Conservation (phyloP, 192 early-diverging fungal genomes). For the Coemansia biformis region DNA sequence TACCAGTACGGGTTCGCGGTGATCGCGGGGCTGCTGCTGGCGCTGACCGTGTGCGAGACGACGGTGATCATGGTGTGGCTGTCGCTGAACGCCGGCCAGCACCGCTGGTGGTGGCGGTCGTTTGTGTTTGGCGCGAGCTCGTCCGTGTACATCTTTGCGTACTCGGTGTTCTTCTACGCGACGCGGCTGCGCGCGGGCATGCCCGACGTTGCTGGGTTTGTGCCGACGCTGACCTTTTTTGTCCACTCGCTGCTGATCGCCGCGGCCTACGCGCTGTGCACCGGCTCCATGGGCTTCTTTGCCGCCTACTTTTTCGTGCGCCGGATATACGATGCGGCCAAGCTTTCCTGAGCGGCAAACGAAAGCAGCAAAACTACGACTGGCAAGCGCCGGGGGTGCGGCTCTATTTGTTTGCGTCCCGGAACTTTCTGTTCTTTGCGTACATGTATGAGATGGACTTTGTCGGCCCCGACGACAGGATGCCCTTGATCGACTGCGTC, state of each 20-base stretch:
- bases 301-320: constrained; percentile 45
- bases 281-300: constrained; percentile 49
- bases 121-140: constrained; percentile 74
- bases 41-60: constrained; percentile 59
- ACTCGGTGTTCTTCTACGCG: constrained; percentile 69
- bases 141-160: constrained; percentile 74
- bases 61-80: constrained; percentile 67
- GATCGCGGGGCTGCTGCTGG: constrained; percentile 56
- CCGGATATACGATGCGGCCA: constrained; percentile 43
- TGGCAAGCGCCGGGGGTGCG: not conserved
- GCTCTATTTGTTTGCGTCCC: constrained; percentile 1
- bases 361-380: not conserved
- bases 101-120: constrained; percentile 91
- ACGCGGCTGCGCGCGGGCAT: constrained; percentile 58
- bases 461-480: constrained; percentile 77
- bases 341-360: constrained; percentile 8
- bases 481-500: constrained; percentile 86
- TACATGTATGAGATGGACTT: constrained; percentile 60
- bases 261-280: constrained; percentile 53
- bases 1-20: constrained; percentile 60
- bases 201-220: constrained; percentile 49
- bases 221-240: constrained; percentile 74
- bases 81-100: constrained; percentile 61
- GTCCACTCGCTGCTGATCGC: constrained; percentile 63
- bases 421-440: constrained; percentile 46